These are phyloP conservation scores for Cutaneotrichosporon daszewskae DNA, from an alignment of 1,284 basidiomycete genomes.

Conservation along the genomic window DNA sequence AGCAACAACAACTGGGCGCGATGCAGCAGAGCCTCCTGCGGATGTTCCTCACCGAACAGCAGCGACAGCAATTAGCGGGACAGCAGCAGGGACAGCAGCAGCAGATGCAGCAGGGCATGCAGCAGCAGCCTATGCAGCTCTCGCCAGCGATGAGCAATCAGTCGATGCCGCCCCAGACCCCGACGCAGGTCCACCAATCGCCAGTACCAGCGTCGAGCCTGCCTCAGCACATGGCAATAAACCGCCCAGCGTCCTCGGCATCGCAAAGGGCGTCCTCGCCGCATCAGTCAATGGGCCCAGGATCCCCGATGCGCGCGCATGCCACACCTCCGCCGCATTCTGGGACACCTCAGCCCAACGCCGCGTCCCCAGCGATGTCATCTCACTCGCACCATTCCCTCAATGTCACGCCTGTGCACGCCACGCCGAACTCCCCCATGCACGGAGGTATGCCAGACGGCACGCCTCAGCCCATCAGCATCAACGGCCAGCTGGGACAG, in stretches of 20 bases:
- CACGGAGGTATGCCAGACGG: background rate
- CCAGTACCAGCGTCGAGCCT: constrained; percentile 30
- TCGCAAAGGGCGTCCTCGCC: constrained; percentile 35
- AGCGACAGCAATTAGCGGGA: constrained; percentile 18
- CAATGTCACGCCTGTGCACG: constrained; percentile 1
- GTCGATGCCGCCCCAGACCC: constrained; percentile 5
- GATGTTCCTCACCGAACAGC: constrained; percentile 20
- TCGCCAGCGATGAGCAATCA: constrained; percentile 4
- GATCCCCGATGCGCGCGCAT: constrained; percentile 10
- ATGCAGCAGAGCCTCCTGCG: constrained; percentile 30
- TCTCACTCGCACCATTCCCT: constrained; percentile 27
- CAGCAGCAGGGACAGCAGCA: constrained; percentile 26
- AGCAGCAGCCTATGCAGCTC: constrained; percentile 17
- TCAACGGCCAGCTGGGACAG: constrained; percentile 13
- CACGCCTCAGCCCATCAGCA: constrained; percentile 5
- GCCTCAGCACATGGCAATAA: constrained; percentile 40
- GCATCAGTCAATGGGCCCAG: constrained; percentile 15
- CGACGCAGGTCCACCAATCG: constrained; percentile 19
- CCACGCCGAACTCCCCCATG: too few relatives aligned
- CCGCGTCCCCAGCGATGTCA: constrained; percentile 22
- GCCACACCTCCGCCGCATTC: constrained; percentile 8
- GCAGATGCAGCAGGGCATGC: constrained; percentile 18
- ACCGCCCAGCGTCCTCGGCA: constrained; percentile 36
- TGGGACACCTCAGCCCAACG: constrained; percentile 4
- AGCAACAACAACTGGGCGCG: constrained; percentile 29